These are phyloP conservation scores for Miscanthus sacchariflorus DNA, from an alignment of 202 grass and related monocot species.

Conservation along the genomic window DNA sequence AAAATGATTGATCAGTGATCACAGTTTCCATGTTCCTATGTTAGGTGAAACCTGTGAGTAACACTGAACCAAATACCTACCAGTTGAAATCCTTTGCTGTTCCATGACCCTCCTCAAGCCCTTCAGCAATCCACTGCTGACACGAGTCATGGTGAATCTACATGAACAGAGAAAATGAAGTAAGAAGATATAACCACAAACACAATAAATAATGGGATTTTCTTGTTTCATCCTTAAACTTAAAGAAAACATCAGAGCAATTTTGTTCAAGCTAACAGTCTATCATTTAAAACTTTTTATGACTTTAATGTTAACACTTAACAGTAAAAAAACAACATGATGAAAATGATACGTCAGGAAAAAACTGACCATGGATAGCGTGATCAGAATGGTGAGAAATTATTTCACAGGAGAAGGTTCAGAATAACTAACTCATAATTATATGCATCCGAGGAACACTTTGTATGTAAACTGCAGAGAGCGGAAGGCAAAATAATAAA, in stretches of 20 bases:
- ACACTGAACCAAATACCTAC: constrained; percentile 43
- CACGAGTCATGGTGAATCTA: constrained; percentile 70
- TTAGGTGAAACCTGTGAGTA: constrained; percentile 14
- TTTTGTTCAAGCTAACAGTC: not conserved
- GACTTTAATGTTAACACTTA: not conserved
- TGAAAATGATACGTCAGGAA: not conserved
- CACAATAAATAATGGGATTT: constrained; percentile 7
- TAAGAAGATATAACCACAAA: constrained; percentile 29
- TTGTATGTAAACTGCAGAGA: not conserved
- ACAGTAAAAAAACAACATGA: not conserved
- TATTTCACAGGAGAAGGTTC: not conserved
- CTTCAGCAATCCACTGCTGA: constrained; percentile 61
- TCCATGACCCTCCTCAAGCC: constrained; percentile 55
- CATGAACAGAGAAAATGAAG: constrained; percentile 33
- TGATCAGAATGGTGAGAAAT: constrained; percentile 3
- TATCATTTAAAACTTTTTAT: not conserved
- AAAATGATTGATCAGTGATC: constrained; percentile 24
- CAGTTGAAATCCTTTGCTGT: constrained; percentile 52
- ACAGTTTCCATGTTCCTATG: not conserved
- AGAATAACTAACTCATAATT: not conserved
- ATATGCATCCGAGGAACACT: not conserved
- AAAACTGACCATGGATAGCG: not conserved
- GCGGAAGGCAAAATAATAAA: not conserved
- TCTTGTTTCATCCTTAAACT: not conserved
- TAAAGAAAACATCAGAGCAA: constrained; percentile 17